Percentiles rank a stretch among this genome's conserved stretches.
Evolutionary conservation across 257 asterid genomes (phyloP).

Genomic region (Solanum chilense): DNA sequence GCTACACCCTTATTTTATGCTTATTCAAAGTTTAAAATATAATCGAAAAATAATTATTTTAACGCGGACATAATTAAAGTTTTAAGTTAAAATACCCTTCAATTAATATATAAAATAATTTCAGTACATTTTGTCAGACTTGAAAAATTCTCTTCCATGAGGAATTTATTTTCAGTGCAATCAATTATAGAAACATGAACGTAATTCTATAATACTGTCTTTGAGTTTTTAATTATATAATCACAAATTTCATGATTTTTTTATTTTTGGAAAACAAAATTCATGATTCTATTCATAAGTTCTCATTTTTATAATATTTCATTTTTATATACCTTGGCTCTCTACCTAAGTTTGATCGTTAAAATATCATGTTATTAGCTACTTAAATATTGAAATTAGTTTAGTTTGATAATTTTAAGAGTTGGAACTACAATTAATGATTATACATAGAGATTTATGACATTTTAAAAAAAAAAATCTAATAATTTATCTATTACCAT

Average conservation of each 20-base stretch:
- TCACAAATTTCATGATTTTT: no score
- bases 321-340: no score
- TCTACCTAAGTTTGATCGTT: neutral
- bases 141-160: no score
- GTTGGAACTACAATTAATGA: neutral
- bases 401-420: neutral
- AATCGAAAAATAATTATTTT: neutral
- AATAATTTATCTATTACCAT: neutral
- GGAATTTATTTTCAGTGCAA: no score
- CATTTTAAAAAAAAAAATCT: accelerated
- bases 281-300: no score
- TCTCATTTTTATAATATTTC: no score
- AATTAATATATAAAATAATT: no score
- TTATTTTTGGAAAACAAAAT: no score
- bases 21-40: neutral
- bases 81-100: neutral
- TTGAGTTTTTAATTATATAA: neutral
- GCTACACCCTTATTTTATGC: neutral
- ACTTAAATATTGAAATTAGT: no score
- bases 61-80: neutral
- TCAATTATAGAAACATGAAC: neutral
- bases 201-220: no score
- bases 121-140: neutral
- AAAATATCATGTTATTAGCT: neutral
- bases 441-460: neutral